Conservation (phyloP, 2,329 filamentous ascomycete genomes). For the Xylariaceae sp. region DNA sequence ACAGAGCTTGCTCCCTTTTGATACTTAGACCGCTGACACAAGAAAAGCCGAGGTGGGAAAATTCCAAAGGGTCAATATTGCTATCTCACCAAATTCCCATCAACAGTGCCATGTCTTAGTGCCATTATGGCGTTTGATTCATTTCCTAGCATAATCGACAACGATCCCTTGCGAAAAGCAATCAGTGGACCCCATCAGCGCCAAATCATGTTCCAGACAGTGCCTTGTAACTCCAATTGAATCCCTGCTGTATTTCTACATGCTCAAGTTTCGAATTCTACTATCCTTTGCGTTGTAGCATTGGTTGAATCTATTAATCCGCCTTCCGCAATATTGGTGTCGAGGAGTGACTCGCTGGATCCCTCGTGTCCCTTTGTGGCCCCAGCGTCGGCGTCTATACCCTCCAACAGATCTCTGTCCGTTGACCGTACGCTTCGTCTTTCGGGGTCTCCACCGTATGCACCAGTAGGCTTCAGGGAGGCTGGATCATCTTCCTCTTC, state of each 20-base stretch:
- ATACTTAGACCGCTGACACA: not conserved
- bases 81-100: conserved; percentile 18
- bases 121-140: conserved; percentile 15
- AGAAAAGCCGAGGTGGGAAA: conserved; percentile 1
- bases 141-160: conserved; percentile 16
- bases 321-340: conserved; percentile 23
- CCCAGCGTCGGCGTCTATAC: conserved; percentile 67
- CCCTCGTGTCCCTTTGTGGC: conserved; percentile 35
- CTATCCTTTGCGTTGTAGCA: conserved; percentile 36
- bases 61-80: conserved; percentile 11
- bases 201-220: conserved; percentile 26
- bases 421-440: conserved; percentile 61
- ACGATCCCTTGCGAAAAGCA: conserved; percentile 18
- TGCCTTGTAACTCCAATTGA: conserved; percentile 19
- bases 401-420: conserved; percentile 68
- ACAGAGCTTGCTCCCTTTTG: conserved; percentile 1
- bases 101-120: conserved; percentile 21
- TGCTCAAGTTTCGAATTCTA: conserved; percentile 44
- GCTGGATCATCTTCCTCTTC: conserved; percentile 62
- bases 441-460: conserved; percentile 54
- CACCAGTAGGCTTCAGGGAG: conserved; percentile 31
- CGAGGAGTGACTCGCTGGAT: conserved; percentile 27
- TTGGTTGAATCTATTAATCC: conserved; percentile 21
- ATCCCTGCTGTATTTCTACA: conserved; percentile 19
- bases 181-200: conserved; percentile 14